A percentile compares a stretch with the other conserved stretches of the same genome.
phyloP scores from a whole-genome alignment of 305 asterid species.

The Stenogyne calaminthoides region DNA sequence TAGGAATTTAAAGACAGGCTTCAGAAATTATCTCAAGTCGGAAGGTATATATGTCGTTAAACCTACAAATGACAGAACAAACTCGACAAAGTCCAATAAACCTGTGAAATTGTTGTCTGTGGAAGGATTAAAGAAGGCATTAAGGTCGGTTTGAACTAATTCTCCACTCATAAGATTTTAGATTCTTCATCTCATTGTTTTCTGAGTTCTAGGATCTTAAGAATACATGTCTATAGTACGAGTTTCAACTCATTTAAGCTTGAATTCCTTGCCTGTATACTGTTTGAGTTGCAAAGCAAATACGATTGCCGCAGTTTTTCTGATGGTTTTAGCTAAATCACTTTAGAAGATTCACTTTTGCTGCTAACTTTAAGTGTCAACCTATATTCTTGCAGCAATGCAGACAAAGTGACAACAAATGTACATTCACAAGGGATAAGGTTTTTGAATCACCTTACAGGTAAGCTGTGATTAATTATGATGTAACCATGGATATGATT shows the following conservation, averaged over 20 bases:
- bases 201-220: background rate
- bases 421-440: slow-evolving; percentile 83
- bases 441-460: slow-evolving; percentile 75
- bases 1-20: slow-evolving; percentile 83
- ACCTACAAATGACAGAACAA: slow-evolving; percentile 47
- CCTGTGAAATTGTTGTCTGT: slow-evolving; percentile 81
- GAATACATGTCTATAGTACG: background rate
- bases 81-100: slow-evolving; percentile 46
- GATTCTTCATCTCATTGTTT: slow-evolving; percentile 5
- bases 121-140: slow-evolving; percentile 77
- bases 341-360: background rate
- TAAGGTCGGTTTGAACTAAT: slow-evolving; percentile 54
- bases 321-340: slow-evolving; percentile 17
- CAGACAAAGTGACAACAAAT: slow-evolving; percentile 83
- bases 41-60: slow-evolving; percentile 76
- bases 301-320: background rate
- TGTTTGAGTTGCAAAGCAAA: background rate
- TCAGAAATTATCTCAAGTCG: slow-evolving; percentile 64
- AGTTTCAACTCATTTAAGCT: background rate
- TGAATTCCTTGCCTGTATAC: background rate
- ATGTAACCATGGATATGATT: background rate
- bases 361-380: slow-evolving; percentile 22
- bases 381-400: slow-evolving; percentile 54
- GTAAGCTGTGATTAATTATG: slow-evolving; percentile 34
- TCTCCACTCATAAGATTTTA: background rate